phyloP scores from a whole-genome alignment of 2,329 filamentous ascomycete genomes.

The Bretziella fagacearum region DNA sequence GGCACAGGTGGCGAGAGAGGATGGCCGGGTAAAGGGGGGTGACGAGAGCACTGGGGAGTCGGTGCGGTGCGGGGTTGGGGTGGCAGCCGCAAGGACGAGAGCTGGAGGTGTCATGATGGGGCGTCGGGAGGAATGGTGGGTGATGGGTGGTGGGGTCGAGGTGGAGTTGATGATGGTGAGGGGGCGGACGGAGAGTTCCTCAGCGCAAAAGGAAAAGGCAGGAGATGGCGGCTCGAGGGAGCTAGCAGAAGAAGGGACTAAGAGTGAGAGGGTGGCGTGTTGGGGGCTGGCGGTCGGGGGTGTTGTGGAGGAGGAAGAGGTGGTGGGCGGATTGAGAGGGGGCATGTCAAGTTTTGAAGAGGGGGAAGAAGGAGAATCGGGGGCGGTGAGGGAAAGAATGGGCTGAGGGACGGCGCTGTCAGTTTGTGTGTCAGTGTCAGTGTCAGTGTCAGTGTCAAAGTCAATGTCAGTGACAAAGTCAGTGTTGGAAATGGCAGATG shows the following conservation, averaged over 20 bases:
- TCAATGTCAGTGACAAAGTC: neutral
- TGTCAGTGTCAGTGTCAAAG: neutral
- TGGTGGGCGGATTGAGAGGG: neutral
- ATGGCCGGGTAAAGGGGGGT: neutral
- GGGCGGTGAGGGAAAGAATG: neutral
- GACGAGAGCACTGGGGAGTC: neutral
- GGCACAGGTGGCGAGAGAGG: neutral
- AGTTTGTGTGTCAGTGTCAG: too few species aligned
- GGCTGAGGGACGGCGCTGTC: neutral
- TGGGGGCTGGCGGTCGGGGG: neutral
- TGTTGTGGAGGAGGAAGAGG: neutral
- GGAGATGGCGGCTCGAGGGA: conserved; percentile 10
- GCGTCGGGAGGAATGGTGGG: conserved; percentile 2
- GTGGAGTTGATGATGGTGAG: neutral
- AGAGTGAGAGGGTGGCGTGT: neutral
- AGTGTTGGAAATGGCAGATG: neutral
- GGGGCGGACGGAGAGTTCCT: conserved; percentile 5
- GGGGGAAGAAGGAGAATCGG: neutral
- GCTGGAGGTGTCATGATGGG: neutral
- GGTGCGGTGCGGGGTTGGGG: neutral
- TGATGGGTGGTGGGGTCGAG: neutral
- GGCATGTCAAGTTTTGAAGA: neutral
- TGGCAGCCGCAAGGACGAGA: neutral
- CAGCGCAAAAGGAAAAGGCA: conserved; percentile 11
- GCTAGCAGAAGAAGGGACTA: neutral